phyloP scores from a whole-genome alignment of 306 rosid species.

The Casuarina cunninghamiana region DNA sequence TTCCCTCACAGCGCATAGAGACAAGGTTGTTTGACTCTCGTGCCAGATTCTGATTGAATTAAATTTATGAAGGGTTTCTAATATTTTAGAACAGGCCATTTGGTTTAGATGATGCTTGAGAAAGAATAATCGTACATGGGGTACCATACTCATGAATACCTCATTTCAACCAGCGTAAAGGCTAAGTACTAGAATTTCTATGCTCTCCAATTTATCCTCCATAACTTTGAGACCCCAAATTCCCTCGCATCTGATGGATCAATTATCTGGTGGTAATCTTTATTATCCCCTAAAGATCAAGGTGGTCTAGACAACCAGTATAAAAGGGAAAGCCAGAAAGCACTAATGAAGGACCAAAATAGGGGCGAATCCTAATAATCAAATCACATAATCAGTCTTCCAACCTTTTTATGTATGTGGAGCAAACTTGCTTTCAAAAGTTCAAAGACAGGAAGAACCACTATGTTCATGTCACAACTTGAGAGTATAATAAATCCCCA shows the following conservation, averaged over 20 bases:
- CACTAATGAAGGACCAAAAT: neutral
- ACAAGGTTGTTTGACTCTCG: neutral
- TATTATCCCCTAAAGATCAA: neutral
- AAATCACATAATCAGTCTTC: neutral
- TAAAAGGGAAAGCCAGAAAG: neutral
- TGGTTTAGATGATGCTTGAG: neutral
- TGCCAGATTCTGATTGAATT: neutral
- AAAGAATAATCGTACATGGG: neutral
- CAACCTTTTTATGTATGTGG: neutral
- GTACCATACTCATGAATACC: neutral
- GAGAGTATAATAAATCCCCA: neutral
- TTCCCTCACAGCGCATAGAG: neutral
- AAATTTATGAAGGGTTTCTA: neutral
- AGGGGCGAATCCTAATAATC: neutral
- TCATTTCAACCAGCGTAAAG: neutral
- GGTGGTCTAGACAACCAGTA: neutral
- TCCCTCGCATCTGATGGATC: too few species aligned
- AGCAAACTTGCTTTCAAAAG: neutral
- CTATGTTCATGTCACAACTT: neutral
- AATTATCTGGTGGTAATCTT: neutral
- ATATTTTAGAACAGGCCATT: neutral
- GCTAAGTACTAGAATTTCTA: too few species aligned
- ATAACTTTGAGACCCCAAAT: neutral
- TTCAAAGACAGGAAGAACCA: neutral
- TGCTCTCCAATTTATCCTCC: neutral